Evolutionary conservation across 129 eudicot genomes (phyloP).

Genomic region (Lactuca saligna): DNA sequence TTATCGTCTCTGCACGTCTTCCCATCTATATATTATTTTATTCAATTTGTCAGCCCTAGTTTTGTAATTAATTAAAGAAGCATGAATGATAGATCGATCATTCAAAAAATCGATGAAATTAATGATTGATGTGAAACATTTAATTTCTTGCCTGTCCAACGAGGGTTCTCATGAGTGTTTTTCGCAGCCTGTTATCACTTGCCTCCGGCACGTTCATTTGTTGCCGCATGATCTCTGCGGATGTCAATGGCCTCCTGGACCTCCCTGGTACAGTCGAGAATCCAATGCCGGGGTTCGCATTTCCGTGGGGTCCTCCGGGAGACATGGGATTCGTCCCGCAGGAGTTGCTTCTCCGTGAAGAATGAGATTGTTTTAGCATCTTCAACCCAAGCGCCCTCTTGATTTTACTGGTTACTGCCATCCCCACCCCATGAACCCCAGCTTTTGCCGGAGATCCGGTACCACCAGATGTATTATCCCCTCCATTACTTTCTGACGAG

Average conservation of each 20-base stretch:
- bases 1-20: conserved; percentile 86
- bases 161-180: conserved; percentile 84
- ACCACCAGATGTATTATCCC: conserved; percentile 27
- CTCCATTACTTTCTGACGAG: conserved; percentile 32
- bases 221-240: conserved; percentile 85
- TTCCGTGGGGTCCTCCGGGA: conserved; percentile 21
- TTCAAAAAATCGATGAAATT: no score
- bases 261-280: conserved; percentile 39
- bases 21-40: conserved; percentile 48
- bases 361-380: conserved; percentile 52
- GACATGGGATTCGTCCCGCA: conserved; percentile 41
- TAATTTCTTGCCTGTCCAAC: conserved; percentile 71
- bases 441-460: conserved; percentile 34
- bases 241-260: conserved; percentile 71
- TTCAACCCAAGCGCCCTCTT: conserved; percentile 83
- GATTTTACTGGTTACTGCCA: conserved; percentile 74
- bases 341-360: conserved; percentile 53
- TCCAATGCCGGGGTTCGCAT: conserved; percentile 42
- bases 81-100: neutral
- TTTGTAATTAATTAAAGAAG: neutral
- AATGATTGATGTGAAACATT: no score
- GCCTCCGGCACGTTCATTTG: conserved; percentile 87
- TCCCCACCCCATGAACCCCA: conserved; percentile 52
- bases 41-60: no score
- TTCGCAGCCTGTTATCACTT: conserved; percentile 72